Conservation (phyloP, 73 alveolate species). For the Blepharisma japonicum region DNA sequence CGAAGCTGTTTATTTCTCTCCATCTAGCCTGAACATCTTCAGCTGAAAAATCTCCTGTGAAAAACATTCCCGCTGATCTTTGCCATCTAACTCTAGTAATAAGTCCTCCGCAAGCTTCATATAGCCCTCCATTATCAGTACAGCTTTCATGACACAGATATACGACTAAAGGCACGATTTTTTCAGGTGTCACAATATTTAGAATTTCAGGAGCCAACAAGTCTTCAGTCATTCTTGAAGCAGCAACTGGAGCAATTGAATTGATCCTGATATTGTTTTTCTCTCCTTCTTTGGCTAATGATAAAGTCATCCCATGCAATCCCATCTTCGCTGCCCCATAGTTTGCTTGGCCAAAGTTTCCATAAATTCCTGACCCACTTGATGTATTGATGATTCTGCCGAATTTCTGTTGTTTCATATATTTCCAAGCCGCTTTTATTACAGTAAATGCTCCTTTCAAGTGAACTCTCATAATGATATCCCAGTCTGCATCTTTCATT, state of each 20-base stretch:
- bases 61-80: slow-evolving; percentile 62
- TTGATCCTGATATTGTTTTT: slow-evolving; percentile 78
- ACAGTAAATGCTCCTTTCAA: slow-evolving; percentile 40
- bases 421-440: slow-evolving; percentile 84
- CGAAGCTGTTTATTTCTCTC: slow-evolving; percentile 5
- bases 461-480: slow-evolving; percentile 59
- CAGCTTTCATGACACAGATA: slow-evolving; percentile 63
- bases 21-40: slow-evolving; percentile 58
- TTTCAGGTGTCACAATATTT: slow-evolving; percentile 52
- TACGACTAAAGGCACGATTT: slow-evolving; percentile 83
- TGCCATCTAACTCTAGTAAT: slow-evolving; percentile 62
- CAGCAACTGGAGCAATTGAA: slow-evolving; percentile 92
- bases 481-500: slow-evolving; percentile 92
- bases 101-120: slow-evolving; percentile 67
- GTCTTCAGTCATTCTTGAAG: slow-evolving; percentile 89
- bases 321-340: slow-evolving; percentile 88
- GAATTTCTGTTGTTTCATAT: slow-evolving; percentile 48
- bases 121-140: slow-evolving; percentile 57
- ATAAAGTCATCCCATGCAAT: slow-evolving; percentile 81
- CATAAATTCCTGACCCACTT: slow-evolving; percentile 88
- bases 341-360: slow-evolving; percentile 88
- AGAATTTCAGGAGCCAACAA: slow-evolving; percentile 51
- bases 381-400: slow-evolving; percentile 93
- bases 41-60: slow-evolving; percentile 64
- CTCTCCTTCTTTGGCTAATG: slow-evolving; percentile 93